Percentiles rank a stretch among this genome's conserved stretches.
Conservation (phyloP, 2,329 filamentous ascomycete species). For the Bimuria novae-zelandiae region DNA sequence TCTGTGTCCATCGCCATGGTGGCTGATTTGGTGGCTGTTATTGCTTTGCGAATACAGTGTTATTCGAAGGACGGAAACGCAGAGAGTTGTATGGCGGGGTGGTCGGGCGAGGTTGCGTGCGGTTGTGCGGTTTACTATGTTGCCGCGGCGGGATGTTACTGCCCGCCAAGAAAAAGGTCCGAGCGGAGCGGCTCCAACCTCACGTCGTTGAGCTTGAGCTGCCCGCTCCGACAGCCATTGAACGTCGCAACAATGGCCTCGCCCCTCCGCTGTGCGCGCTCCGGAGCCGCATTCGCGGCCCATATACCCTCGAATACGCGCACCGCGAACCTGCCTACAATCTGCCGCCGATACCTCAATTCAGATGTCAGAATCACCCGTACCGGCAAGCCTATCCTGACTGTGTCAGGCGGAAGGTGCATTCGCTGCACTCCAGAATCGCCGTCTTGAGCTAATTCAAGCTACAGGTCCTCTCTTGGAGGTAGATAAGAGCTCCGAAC, state of each 20-base stretch:
- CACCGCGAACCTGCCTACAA: constrained; percentile 33
- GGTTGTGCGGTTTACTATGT: too few species aligned
- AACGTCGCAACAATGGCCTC: constrained; percentile 46
- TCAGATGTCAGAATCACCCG: constrained; percentile 92
- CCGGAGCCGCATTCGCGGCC: constrained; percentile 43
- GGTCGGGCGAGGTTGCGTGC: constrained; percentile 7
- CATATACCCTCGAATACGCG: constrained; percentile 33
- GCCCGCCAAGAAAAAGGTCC: constrained; percentile 15
- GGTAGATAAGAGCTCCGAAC: constrained; percentile 57
- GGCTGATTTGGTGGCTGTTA: not conserved
- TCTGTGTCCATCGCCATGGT: constrained; percentile 74
- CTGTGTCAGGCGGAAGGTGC: constrained; percentile 86
- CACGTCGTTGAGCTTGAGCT: constrained; percentile 21
- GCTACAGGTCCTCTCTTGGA: constrained; percentile 76
- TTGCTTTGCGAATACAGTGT: not conserved
- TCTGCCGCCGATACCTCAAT: constrained; percentile 44
- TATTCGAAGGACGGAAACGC: not conserved
- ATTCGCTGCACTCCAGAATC: constrained; percentile 43
- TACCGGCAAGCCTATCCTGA: constrained; percentile 93
- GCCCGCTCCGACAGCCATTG: constrained; percentile 42
- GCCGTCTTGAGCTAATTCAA: constrained; percentile 9
- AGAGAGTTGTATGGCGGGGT: constrained; percentile 7
- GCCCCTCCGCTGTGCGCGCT: constrained; percentile 47
- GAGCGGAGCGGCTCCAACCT: constrained; percentile 13
- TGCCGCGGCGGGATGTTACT: constrained; percentile 15